Conservation (phyloP, 352 stramenopile genomes). For the Phytopythium ostracodes region DNA sequence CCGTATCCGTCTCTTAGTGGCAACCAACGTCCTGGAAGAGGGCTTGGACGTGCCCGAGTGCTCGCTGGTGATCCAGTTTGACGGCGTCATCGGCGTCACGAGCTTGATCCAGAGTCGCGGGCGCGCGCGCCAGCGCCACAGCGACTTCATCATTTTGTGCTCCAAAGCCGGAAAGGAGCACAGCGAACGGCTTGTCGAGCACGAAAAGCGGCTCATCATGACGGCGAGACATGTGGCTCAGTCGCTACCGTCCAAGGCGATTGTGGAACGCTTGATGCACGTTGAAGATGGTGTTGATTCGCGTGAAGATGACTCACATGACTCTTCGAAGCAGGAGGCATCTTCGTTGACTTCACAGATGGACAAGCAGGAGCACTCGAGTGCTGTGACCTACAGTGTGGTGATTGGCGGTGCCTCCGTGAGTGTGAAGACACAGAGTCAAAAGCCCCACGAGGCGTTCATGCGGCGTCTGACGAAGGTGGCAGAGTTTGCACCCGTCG, state of each 20-base stretch:
- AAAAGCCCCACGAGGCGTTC: constrained; percentile 7
- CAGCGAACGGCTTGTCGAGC: constrained; percentile 49
- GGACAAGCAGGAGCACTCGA: neutral
- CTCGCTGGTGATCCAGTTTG: constrained; percentile 75
- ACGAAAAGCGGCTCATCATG: constrained; percentile 40
- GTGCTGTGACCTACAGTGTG: constrained; percentile 26
- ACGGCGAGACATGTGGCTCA: constrained; percentile 33
- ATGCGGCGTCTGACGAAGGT: constrained; percentile 25
- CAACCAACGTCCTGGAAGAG: constrained; percentile 80
- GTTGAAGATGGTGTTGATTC: neutral
- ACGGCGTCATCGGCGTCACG: constrained; percentile 62
- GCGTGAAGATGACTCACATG: constrained; percentile 2
- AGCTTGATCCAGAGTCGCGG: constrained; percentile 79
- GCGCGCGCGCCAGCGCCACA: constrained; percentile 47
- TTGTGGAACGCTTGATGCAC: constrained; percentile 34
- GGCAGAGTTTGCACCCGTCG: constrained; percentile 25
- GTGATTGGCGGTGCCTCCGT: constrained; percentile 29
- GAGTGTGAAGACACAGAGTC: constrained; percentile 9
- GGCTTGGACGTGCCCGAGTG: constrained; percentile 74
- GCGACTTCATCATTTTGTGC: constrained; percentile 71
- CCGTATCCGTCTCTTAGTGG: constrained; percentile 62
- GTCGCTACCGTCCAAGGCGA: constrained; percentile 40
- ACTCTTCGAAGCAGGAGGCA: neutral
- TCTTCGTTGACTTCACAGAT: neutral
- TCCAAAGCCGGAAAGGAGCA: constrained; percentile 28